Base-by-base conservation (phyloP, 192 early-diverging fungal species). In the Chytriomyces hyalinus region DNA sequence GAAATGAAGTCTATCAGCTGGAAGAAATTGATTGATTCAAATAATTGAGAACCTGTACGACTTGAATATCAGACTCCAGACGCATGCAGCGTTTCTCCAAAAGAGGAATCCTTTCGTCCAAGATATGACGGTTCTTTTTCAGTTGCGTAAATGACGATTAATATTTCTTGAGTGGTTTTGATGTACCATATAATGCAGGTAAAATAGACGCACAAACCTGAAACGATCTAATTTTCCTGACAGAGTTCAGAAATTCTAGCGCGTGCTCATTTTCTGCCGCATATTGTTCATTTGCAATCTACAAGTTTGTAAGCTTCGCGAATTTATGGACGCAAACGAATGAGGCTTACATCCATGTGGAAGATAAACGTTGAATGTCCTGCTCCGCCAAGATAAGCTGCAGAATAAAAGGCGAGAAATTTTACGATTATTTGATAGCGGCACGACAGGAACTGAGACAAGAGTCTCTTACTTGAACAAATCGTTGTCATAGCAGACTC, bases 181-280 rank as follows among this genome's bases (percentile, higher is more conserved):
- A 26, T 26, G 24, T 0, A 26, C 24, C 24, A 26, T 26, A 26
- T 26, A 26, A n/a, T 63, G 15, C 8, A 43, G 43, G 44, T n/a
- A 67, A 46, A 67, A 48, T 67, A 36, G 24, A 46, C 11, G 26
- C n/a, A 3, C n/a, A 6, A 26, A 67, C 66, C 26, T 46, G 66
- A 28, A 46, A 8, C 17, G 66, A 47, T 47, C 44, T 43, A 22
- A 75, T 65, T 47, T 75, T 75, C 53, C 44, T 49, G 64, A 62
- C 5, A 49, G 47, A 64, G 28, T 75, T n/a, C n/a, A 75, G n/a
- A 15, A 66, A 53, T 26, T 75, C 73, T 11, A 75, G 24, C 17
- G 73, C 73, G 26, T 50, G 63, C 48, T 75, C 73, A 44, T 65
- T 75, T 48, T 75, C 73, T 44, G 49, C 43, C 46, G 43, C 11